A percentile compares a stretch with the other conserved stretches of the same genome.
Evolutionary conservation across 2,329 filamentous ascomycete genomes (phyloP).

Genomic region (Colletotrichum acutatum): DNA sequence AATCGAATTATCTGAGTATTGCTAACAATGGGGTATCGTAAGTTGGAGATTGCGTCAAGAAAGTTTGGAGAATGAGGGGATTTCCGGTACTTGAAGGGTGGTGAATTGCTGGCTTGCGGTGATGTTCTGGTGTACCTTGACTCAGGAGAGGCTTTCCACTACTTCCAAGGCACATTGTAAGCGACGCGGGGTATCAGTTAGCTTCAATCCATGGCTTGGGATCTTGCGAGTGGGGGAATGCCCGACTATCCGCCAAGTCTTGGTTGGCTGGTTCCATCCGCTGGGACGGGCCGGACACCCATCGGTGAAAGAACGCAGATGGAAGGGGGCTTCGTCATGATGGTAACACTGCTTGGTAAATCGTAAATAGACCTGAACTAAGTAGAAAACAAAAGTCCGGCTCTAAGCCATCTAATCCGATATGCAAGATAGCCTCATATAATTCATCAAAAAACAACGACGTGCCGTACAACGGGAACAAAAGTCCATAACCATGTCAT

Average conservation of each 20-base stretch:
- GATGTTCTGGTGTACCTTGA: too few relatives aligned
- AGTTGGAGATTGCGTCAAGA: neutral
- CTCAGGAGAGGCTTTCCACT: neutral
- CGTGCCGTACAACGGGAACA: neutral
- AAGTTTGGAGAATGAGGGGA: constrained; percentile 11
- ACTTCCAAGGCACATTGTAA: neutral
- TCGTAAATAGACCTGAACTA: neutral
- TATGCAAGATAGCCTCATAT: constrained; percentile 27
- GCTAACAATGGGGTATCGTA: neutral
- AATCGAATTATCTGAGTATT: neutral
- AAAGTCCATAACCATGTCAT: neutral
- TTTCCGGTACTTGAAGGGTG: neutral
- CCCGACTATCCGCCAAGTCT: constrained; percentile 19
- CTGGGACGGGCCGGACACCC: constrained; percentile 11
- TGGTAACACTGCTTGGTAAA: too few relatives aligned
- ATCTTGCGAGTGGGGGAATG: neutral
- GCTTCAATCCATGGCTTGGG: neutral
- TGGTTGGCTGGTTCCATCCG: constrained; percentile 6
- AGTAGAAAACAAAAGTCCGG: neutral
- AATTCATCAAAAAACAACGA: constrained; percentile 13
- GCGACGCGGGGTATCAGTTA: neutral
- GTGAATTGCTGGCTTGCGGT: neutral
- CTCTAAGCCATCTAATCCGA: constrained; percentile 29
- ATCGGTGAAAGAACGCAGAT: neutral
- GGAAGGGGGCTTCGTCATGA: neutral